Evolutionary conservation across 2,329 filamentous ascomycete species (phyloP), one percentile per base, ranked within the genome.

Genomic region (Aspergillus sp.): DNA sequence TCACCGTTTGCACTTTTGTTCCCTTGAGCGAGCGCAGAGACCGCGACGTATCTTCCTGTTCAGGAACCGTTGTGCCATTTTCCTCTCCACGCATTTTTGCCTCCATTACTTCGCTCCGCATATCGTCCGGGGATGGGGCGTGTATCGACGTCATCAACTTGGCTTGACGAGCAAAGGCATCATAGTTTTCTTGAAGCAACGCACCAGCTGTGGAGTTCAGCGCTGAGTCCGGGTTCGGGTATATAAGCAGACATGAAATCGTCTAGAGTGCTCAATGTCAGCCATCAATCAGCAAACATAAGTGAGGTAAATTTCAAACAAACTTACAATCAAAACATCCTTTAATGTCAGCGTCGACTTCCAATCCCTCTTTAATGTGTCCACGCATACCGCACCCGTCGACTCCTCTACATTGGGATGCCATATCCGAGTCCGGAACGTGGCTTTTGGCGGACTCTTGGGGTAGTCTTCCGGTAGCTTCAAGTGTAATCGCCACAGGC

Each of bases 321-420:
- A 14, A 72, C 77, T 65, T 63, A 79, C 77, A 51, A 80, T 67
- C 17, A 87, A 71, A 3, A 87, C 83, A 73, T 87, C 84, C 47
- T 82, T 74, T 50, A 88, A 67, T 25, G 83, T 87, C 61, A 87
- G 70, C 27, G 76, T 81, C 14, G 78, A 73, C 57, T 83, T 80
- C 85, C 85, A 88, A 64, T 87, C 85, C 47, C 83, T 77, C 73
- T 87, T 88, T 45, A 88, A 67, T 2, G 85, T 87, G 72, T 87
- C 85, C 3, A 88, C 83, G 60, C 85, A 88, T 3, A 88, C 84
- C 1, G 81, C 81, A 5, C 85, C 85, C 0, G 82, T 84, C n/a
- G 77, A 74, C 52, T 86, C 83, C 61, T 87, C 85, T 50, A 88
- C 82, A 64, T 88, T 88, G 0, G 85, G 85, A 63, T 88, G 85